Percentiles rank a stretch among this genome's conserved stretches.
Conservation (phyloP, 2,329 filamentous ascomycete genomes). For the Ophiobolus disseminans region DNA sequence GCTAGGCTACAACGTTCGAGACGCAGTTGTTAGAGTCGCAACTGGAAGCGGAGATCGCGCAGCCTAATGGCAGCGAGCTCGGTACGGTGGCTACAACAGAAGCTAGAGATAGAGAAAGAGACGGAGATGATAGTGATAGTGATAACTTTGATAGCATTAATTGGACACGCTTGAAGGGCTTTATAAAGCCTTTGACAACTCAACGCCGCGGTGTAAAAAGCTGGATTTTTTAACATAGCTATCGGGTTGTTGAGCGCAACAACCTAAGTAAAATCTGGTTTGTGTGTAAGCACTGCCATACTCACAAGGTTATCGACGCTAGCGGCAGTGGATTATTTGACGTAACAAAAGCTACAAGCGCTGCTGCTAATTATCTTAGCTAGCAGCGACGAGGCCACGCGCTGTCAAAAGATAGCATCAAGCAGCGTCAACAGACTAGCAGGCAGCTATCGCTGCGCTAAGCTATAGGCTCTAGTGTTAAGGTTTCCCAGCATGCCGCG, state of each 20-base stretch:
- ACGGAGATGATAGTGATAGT: background rate
- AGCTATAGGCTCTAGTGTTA: background rate
- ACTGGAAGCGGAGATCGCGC: background rate
- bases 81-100: conserved; percentile 1
- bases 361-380: background rate
- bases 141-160: conserved; percentile 1
- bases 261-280: background rate
- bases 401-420: background rate
- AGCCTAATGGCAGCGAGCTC: background rate
- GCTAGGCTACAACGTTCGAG: conserved; percentile 2
- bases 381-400: background rate
- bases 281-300: conserved; percentile 3
- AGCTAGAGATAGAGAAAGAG: background rate
- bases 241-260: background rate
- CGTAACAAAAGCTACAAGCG: background rate
- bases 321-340: background rate
- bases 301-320: conserved; percentile 1
- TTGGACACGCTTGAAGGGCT: background rate
- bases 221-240: background rate
- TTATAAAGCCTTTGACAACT: background rate
- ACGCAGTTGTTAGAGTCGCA: conserved; percentile 1
- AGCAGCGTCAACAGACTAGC: background rate
- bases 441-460: background rate
- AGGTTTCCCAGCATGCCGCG: background rate
- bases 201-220: conserved; percentile 1